phyloP scores from a whole-genome alignment of 2,329 filamentous ascomycete genomes.

The Scytalidium lignicola region DNA sequence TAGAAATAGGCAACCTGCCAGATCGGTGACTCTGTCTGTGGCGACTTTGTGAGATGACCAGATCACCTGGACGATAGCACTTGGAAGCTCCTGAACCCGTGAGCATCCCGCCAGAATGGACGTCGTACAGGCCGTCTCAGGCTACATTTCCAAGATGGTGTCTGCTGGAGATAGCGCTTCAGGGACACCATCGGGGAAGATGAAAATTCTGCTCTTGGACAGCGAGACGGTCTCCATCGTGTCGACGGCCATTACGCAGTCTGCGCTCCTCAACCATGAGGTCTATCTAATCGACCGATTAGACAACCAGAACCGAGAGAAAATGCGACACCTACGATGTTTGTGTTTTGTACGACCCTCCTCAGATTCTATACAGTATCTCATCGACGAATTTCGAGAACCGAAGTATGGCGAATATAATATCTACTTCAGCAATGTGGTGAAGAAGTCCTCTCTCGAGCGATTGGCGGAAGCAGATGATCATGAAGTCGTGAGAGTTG shows the following conservation, averaged over 20 bases:
- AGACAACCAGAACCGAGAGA: slow-evolving; percentile 84
- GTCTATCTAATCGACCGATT: slow-evolving; percentile 96
- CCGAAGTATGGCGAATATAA: slow-evolving; percentile 98
- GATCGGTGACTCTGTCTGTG: not conserved
- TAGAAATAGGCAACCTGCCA: not conserved
- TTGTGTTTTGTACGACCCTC: slow-evolving; percentile 91
- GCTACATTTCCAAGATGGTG: slow-evolving; percentile 96
- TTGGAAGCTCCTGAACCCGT: not conserved
- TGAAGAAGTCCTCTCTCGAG: slow-evolving; percentile 93
- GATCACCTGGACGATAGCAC: slow-evolving; percentile 6
- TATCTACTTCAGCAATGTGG: slow-evolving; percentile 95
- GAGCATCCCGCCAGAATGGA: slow-evolving; percentile 61
- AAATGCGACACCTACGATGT: slow-evolving; percentile 95
- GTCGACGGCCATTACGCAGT: slow-evolving; percentile 94
- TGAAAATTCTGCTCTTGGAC: slow-evolving; percentile 96
- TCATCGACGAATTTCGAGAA: slow-evolving; percentile 93
- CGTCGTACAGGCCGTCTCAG: slow-evolving; percentile 83
- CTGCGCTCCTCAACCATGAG: slow-evolving; percentile 88
- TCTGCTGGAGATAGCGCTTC: slow-evolving; percentile 69
- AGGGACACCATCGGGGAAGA: slow-evolving; percentile 72
- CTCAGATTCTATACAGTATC: slow-evolving; percentile 82
- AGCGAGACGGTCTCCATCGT: slow-evolving; percentile 90
- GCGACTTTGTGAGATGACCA: slow-evolving; percentile 13
- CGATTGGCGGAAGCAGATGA: slow-evolving; percentile 93
- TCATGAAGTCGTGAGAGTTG: slow-evolving; percentile 88